A percentile compares a stretch with the other conserved stretches of the same genome.
These are phyloP conservation scores for Aspergillus kassunensis DNA, from an alignment of 495 filamentous ascomycete genomes.

Conservation along the genomic window DNA sequence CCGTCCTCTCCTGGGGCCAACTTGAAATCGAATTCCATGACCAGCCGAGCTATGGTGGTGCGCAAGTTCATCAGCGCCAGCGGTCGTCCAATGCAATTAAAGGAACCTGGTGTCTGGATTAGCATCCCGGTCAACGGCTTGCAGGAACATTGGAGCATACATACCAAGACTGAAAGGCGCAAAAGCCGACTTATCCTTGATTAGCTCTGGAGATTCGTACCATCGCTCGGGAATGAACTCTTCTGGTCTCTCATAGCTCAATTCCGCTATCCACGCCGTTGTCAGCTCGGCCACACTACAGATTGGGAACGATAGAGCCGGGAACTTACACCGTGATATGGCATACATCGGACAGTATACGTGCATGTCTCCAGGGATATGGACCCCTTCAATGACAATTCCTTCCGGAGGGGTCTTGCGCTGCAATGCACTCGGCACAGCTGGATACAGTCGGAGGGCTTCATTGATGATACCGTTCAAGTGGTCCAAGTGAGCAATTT, in stretches of 20 bases:
- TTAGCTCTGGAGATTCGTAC: conserved; percentile 41
- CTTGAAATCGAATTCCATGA: conserved; percentile 15
- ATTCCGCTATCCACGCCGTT: conserved; percentile 19
- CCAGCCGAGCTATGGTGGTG: conserved; percentile 12
- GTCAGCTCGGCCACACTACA: not conserved
- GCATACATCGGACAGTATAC: conserved; percentile 38
- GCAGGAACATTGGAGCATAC: not conserved
- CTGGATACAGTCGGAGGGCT: conserved; percentile 31
- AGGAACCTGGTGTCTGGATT: conserved; percentile 2
- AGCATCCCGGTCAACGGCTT: not conserved
- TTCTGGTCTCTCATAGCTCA: conserved; percentile 29
- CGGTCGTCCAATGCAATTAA: conserved; percentile 15
- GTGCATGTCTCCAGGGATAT: conserved; percentile 40
- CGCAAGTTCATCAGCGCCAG: conserved; percentile 16
- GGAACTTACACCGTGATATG: conserved; percentile 27
- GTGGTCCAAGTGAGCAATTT: conserved; percentile 29
- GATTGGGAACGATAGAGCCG: not conserved
- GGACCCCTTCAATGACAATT: conserved; percentile 38
- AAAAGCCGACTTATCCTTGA: conserved; percentile 44
- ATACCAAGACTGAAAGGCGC: not conserved
- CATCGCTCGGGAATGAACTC: conserved; percentile 56
- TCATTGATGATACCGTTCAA: conserved; percentile 42
- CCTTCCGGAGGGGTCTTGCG: conserved; percentile 46
- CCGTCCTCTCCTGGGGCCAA: conserved; percentile 9
- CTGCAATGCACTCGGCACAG: conserved; percentile 23